phyloP scores from a whole-genome alignment of 2,329 filamentous ascomycete genomes.

The Lachnellula occidentalis region DNA sequence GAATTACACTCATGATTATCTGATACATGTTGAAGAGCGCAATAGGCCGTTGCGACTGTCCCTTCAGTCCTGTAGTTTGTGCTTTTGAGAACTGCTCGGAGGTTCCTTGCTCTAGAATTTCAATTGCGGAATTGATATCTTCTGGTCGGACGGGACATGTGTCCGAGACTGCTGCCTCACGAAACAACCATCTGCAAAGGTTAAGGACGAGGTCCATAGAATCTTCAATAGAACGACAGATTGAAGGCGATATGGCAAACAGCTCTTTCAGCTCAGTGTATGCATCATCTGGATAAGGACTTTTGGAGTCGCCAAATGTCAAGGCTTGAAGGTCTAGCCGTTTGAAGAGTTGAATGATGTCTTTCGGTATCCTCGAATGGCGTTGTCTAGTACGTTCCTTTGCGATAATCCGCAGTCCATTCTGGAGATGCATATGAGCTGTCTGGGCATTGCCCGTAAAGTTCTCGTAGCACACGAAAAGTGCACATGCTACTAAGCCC shows the following conservation, averaged over 20 bases:
- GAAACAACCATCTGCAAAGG: constrained; percentile 12
- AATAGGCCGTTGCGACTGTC: background rate
- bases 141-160: constrained; percentile 5
- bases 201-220: constrained; percentile 4
- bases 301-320: constrained; percentile 3
- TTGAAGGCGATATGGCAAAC: background rate
- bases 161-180: constrained; percentile 6
- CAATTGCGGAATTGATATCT: constrained; percentile 1
- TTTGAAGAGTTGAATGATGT: constrained; percentile 9
- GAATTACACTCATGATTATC: constrained; percentile 6
- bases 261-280: background rate
- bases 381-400: background rate
- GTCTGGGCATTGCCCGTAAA: constrained; percentile 8
- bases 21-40: constrained; percentile 11
- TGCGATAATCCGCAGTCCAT: constrained; percentile 13
- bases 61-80: background rate
- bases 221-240: constrained; percentile 2
- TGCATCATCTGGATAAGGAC: constrained; percentile 7
- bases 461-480: constrained; percentile 19
- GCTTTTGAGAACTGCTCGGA: background rate
- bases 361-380: constrained; percentile 1
- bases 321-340: constrained; percentile 17
- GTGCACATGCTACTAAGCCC: constrained; percentile 16
- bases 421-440: constrained; percentile 13
- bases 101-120: background rate